Base-by-base conservation (phyloP, 495 filamentous ascomycete genomes). In the Aspergillus baeticus region DNA sequence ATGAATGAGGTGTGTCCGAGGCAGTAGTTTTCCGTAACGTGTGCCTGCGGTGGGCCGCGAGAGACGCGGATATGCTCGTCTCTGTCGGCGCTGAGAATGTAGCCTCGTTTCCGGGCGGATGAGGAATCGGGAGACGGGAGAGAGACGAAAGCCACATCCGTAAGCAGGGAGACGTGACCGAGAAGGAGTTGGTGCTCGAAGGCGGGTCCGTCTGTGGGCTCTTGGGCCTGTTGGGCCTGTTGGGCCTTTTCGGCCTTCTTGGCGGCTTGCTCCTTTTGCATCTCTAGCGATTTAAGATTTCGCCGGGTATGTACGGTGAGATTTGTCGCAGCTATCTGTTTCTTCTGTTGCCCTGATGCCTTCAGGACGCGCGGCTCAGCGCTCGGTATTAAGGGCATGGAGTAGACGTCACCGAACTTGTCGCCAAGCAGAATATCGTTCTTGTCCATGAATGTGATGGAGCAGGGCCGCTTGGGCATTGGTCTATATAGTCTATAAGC, bases 51-150 rank as follows among this genome's bases (percentile, higher is more conserved):
- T 17, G 84, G 74, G 4, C 86, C 89, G 53, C 94, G 81, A 22
- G 93, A 94, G 8, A 98, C 79, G 50, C 94, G 91, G 63, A 98
- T 96, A 67, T 98, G 95, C 77, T 98, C 94, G 76, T 98, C 94
- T 51, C 94, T 85, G 73, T 98, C 94, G 17, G 86, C 87, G 7
- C 92, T 96, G 59, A 98, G 66, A 58, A 98, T 87, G 67, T 93
- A 96, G 38, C 69, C 76, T 48, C 83, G 73, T 4, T 67, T 66
- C 18, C 51, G 45, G n/a, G 61, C 60, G 10, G 21, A 73, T 48
- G 51, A 69, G 22, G 63, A 46, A 11, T 59, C 61, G 22, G 51
- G n/a, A 5, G 43, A 54, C 36, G 62, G 58, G 35, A 72, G 51
- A 18, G 70, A 67, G 5, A 80, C 83, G 22, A 83, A 76, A 3